Conservation (phyloP, 2,329 filamentous ascomycete genomes). For the Apiospora malaysiana region DNA sequence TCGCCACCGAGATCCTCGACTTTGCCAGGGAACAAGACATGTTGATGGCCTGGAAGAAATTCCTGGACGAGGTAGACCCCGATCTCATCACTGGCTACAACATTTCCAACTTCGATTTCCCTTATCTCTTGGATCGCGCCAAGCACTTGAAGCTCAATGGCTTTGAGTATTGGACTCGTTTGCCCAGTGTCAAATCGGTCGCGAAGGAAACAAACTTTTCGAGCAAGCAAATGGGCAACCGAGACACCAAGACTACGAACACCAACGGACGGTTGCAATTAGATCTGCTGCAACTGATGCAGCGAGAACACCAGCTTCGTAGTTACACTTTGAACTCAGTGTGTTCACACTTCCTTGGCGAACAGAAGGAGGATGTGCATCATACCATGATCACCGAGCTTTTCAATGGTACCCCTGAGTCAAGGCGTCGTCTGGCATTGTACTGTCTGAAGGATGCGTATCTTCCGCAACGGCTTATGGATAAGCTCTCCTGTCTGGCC, state of each 20-base stretch:
- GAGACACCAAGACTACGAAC: conserved; percentile 92
- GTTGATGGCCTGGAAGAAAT: conserved; percentile 91
- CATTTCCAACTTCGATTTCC: conserved; percentile 98
- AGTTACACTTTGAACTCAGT: conserved; percentile 98
- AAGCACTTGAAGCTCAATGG: conserved; percentile 78
- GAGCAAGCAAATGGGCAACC: conserved; percentile 97
- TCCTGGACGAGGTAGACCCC: conserved; percentile 87
- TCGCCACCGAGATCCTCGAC: conserved; percentile 90
- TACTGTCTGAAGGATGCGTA: conserved; percentile 99
- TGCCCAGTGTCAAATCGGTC: conserved; percentile 73
- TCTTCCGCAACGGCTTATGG: conserved; percentile 90
- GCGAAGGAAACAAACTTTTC: conserved; percentile 86
- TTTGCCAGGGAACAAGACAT: conserved; percentile 84
- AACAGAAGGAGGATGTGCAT: conserved; percentile 98
- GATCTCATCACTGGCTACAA: conserved; percentile 99
- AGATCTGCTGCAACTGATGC: conserved; percentile 91
- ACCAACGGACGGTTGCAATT: conserved; percentile 93
- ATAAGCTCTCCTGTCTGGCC: conserved; percentile 97
- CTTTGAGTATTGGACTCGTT: conserved; percentile 88
- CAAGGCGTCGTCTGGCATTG: conserved; percentile 84
- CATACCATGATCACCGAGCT: conserved; percentile 99
- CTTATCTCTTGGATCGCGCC: conserved; percentile 89
- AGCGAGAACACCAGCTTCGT: conserved; percentile 91
- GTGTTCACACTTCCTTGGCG: conserved; percentile 89
- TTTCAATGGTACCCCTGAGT: conserved; percentile 95